Conservation (phyloP, 306 rosid species). For the Prunus mongolica region DNA sequence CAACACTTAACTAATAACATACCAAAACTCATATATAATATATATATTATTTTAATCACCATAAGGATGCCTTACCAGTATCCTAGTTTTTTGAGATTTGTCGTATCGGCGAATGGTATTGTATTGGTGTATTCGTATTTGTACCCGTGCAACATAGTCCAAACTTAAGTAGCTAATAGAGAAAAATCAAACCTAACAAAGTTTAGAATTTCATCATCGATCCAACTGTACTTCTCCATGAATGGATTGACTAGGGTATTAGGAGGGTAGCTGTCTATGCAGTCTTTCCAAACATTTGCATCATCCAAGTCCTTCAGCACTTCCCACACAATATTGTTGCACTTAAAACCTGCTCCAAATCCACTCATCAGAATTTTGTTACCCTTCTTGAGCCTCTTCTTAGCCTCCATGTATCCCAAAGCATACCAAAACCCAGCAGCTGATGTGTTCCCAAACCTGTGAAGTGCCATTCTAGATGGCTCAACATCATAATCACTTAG, state of each 20-base stretch:
- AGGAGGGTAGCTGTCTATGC: constrained; percentile 56
- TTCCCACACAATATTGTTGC: constrained; percentile 89
- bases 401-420: constrained; percentile 87
- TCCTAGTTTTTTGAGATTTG: no score
- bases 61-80: no score
- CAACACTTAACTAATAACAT: no score
- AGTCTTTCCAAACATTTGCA: constrained; percentile 63
- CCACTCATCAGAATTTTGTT: constrained; percentile 73
- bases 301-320: constrained; percentile 58
- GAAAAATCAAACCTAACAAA: constrained; percentile 49
- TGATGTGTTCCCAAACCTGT: constrained; percentile 78
- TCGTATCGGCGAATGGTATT: no score
- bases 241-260: constrained; percentile 38
- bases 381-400: constrained; percentile 76
- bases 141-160: no score
- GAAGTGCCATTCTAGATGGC: constrained; percentile 80
- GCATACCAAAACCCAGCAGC: constrained; percentile 92
- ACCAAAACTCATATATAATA: no score
- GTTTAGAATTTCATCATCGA: constrained; percentile 56
- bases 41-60: no score
- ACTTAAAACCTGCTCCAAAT: constrained; percentile 87
- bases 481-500: constrained; percentile 64
- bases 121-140: no score
- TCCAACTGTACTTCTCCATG: constrained; percentile 63
- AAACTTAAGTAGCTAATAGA: not conserved